Evolutionary conservation across 805 yeast genomes (phyloP).

Genomic region (Ogataea populi-albae): DNA sequence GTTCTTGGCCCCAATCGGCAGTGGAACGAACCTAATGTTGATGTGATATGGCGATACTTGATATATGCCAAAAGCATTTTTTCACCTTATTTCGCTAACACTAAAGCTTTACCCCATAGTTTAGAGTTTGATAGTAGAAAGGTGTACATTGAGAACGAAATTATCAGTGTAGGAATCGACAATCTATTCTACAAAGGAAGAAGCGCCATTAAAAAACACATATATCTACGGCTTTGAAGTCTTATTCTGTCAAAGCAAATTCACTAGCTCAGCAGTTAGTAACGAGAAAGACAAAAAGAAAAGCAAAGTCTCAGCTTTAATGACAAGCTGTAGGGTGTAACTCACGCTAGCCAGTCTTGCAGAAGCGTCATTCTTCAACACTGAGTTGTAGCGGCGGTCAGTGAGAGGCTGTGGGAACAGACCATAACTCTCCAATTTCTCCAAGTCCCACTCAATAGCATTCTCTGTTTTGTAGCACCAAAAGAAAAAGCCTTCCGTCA

Average conservation of each 20-base stretch:
- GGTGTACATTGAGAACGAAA: slow-evolving; percentile 29
- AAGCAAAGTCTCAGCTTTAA: slow-evolving; percentile 1
- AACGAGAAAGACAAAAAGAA: slow-evolving; percentile 2
- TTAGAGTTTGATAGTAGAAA: slow-evolving; percentile 40
- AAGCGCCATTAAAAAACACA: background rate
- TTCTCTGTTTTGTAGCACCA: slow-evolving; percentile 71
- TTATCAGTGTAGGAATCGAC: slow-evolving; percentile 2
- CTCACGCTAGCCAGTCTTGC: slow-evolving; percentile 11
- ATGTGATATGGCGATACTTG: too few species aligned
- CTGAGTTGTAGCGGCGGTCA: slow-evolving; percentile 70
- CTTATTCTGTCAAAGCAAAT: too few species aligned
- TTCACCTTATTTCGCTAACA: slow-evolving; percentile 39
- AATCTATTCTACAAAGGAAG: too few species aligned
- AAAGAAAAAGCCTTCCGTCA: slow-evolving; percentile 58
- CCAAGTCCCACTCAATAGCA: slow-evolving; percentile 67
- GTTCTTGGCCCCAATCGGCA: background rate
- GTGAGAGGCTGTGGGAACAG: slow-evolving; percentile 64
- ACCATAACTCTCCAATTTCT: slow-evolving; percentile 44
- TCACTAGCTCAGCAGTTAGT: slow-evolving; percentile 10
- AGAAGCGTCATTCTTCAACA: slow-evolving; percentile 36
- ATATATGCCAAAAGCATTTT: slow-evolving; percentile 21
- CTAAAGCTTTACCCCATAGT: slow-evolving; percentile 31
- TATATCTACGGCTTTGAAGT: too few species aligned
- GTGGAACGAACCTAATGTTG: too few species aligned
- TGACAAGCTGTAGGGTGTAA: slow-evolving; percentile 6